Evolutionary conservation across 768 basidiomycete species (phyloP), one percentile per base, ranked within the genome.

Genomic region (Lyophyllum decastes): DNA sequence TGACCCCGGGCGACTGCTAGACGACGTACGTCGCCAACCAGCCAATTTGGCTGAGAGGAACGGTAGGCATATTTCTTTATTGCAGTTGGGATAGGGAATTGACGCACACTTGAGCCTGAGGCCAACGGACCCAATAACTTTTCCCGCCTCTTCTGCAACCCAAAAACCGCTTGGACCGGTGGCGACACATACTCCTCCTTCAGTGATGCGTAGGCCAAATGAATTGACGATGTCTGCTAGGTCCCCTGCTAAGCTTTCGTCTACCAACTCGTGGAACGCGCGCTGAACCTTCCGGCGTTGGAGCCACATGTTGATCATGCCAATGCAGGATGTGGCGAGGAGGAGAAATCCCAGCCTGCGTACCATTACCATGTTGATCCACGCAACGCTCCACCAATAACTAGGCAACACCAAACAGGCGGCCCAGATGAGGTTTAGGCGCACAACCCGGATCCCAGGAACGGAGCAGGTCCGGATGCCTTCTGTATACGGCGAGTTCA

Each of bases 71-170:
- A 3, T 11, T 6, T 11, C 6, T 33, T 33, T 33, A 11, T 33
- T 33, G 30, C 5, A 33, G 30, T n/a, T 11, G 11, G 30, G 11
- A 33, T 5, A 33, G 6, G 6, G 30, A 33, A 11, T 33, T 19
- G 12, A 57, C 55, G 5, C 10, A 64, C 63, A n/a, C n/a, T n/a
- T 60, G 17, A 64, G 46, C 19, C n/a, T n/a, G n/a, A n/a, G n/a
- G n/a, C 63, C 63, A 21, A 64, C 51, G 26, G 53, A 59, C 27
- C 63, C 63, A 33, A 55, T 52, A 6, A 64, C 44, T 41, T 59
- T 43, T 24, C 52, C 54, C 3, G 22, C 50, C 0, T 52, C 48
- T 26, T 61, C 58, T 45, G 63, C 63, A 9, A 64, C 58, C 63
- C 63, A 64, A 41, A 61, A 64, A 17, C 50, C 53, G 10, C 58